Conservation (phyloP, 768 basidiomycete species). For the Boletus vinaceobasis region DNA sequence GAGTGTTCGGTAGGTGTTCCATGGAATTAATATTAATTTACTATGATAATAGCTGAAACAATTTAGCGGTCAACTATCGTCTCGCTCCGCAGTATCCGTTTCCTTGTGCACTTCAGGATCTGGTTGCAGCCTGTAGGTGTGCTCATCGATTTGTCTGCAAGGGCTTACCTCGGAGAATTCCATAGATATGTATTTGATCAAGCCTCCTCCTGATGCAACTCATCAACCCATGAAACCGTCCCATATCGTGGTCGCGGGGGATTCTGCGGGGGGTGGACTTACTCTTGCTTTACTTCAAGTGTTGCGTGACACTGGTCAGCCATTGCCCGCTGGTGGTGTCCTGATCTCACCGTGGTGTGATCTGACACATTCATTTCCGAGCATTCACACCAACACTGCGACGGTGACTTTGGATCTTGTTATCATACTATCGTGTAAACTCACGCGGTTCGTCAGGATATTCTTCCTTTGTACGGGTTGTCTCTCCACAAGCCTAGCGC, state of each 20-base stretch:
- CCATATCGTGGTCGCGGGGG: constrained; percentile 83
- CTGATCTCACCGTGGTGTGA: constrained; percentile 93
- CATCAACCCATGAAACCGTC: constrained; percentile 79
- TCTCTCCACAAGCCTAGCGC: constrained; percentile 76
- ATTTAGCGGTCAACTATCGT: constrained; percentile 69
- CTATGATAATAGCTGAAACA: constrained; percentile 13
- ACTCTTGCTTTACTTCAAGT: constrained; percentile 80
- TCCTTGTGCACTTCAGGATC: constrained; percentile 88
- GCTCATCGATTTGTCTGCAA: not conserved
- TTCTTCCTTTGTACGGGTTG: constrained; percentile 73
- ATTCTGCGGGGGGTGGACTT: constrained; percentile 91
- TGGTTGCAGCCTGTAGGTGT: constrained; percentile 76
- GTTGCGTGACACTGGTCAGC: constrained; percentile 80
- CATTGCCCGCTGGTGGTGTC: constrained; percentile 82
- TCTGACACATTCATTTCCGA: constrained; percentile 94
- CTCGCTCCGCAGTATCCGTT: constrained; percentile 98
- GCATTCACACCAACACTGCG: constrained; percentile 76
- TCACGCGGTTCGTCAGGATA: constrained; percentile 49
- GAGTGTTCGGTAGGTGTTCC: constrained; percentile 64
- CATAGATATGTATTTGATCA: constrained; percentile 81
- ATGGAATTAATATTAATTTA: not conserved
- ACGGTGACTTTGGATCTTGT: constrained; percentile 49
- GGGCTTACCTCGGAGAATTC: not conserved
- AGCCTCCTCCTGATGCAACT: constrained; percentile 74
- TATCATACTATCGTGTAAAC: not conserved